Evolutionary conservation across 371 early-diverging fungal species (phyloP), one percentile per base, ranked within the genome.

Genomic region (Syncephalastrum sp.): DNA sequence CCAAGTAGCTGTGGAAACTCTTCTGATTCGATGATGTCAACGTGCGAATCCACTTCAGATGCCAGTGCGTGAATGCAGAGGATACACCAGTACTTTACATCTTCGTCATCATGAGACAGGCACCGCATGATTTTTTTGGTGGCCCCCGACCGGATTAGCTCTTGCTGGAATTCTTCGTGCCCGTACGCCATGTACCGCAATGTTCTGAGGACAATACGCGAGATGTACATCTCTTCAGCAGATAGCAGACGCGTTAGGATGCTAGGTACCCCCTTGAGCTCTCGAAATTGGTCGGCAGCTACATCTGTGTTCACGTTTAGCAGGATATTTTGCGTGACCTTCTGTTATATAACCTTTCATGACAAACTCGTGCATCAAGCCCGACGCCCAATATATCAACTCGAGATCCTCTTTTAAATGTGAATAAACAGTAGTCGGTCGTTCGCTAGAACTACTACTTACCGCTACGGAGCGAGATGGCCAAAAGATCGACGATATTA

Each of bases 351-450:
- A 51, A 82, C 82, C 86, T 75, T 86, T 87, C 25, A 85, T 62
- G 1, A 84, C 89, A 73, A 84, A 92, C 61, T 92, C 93, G 65
- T 91, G 91, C 77, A 91, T 82, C 2, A 92, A 60, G 45, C 89
- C 89, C 0, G 89, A 75, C 3, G 91, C 85, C 91, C 93, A 92
- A 44, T 86, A 89, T n/a, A 87, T 87, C 4, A 92, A 74, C 54
- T 91, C 91, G 29, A 79, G 73, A 69, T 92, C 93, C 29, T 91
- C 92, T 83, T 54, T 19, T 33, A 42, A 41, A 13, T 2, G 7
- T 43, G 8, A 43, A 15, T 33, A 5, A 42, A 53, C 29, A 8
- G 5, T 14, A 3, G 10, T 6, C 12, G 38, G 10, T 2, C 14
- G 10, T 8, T 5, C 38, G 12, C 0, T 0, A 33, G 10, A 12